A percentile compares a stretch with the other conserved stretches of the same genome.
Conservation (phyloP, 1,284 basidiomycete species). For the Ganoderma leucocontextum region DNA sequence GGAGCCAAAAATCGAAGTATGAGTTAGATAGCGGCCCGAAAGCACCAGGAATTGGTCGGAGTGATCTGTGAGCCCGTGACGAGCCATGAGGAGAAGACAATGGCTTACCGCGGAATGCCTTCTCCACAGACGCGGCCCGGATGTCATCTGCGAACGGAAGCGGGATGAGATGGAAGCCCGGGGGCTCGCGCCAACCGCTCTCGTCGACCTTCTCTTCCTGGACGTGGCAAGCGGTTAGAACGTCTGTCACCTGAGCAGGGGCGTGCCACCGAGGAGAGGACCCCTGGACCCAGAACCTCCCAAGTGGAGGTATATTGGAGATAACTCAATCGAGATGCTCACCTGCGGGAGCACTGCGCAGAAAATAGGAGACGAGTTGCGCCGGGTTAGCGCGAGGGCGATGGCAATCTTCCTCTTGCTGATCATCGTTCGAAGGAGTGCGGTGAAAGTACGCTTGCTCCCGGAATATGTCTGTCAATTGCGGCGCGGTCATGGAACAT, state of each 20-base stretch:
- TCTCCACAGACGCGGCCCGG: slow-evolving; percentile 72
- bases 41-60: slow-evolving; percentile 9
- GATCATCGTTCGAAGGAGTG: slow-evolving; percentile 86
- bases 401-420: slow-evolving; percentile 87
- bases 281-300: slow-evolving; percentile 12
- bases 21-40: slow-evolving; percentile 20
- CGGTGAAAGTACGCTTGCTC: slow-evolving; percentile 90
- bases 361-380: slow-evolving; percentile 82
- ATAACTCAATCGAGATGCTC: slow-evolving; percentile 30
- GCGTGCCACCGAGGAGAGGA: neutral
- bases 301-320: slow-evolving; percentile 29
- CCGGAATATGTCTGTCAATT: slow-evolving; percentile 81
- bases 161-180: slow-evolving; percentile 92
- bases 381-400: slow-evolving; percentile 75
- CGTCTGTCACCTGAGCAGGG: slow-evolving; percentile 17
- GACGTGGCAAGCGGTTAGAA: slow-evolving; percentile 20
- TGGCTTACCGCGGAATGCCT: slow-evolving; percentile 61
- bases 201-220: slow-evolving; percentile 80
- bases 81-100: slow-evolving; percentile 7
- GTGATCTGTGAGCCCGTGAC: slow-evolving; percentile 27
- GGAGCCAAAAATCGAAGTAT: slow-evolving; percentile 8
- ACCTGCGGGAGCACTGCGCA: slow-evolving; percentile 92
- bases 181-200: slow-evolving; percentile 82
- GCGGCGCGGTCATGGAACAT: neutral
- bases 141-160: slow-evolving; percentile 96